Evolutionary conservation across 176 grass and related monocot species (phyloP).

Genomic region (Avena sativa): DNA sequence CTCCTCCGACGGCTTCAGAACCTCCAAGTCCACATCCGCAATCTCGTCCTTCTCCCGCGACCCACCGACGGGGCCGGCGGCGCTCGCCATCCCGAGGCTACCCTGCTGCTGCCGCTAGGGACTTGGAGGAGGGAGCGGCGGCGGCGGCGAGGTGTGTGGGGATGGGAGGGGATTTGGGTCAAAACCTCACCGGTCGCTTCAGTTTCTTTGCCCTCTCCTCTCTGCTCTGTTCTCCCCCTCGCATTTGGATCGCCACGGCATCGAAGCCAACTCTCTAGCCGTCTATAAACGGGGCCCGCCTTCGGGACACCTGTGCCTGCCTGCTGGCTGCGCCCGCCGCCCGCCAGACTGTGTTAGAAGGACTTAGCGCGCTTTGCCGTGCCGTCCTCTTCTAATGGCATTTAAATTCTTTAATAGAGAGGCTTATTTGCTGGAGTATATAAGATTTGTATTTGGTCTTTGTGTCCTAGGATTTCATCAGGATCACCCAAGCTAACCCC

Average conservation of each 20-base stretch:
- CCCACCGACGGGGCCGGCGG: constrained; percentile 17
- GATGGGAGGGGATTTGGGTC: constrained; percentile 15
- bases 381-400: too few species aligned
- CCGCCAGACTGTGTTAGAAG: too few species aligned
- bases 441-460: too few species aligned
- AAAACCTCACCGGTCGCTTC: constrained; percentile 35
- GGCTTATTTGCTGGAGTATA: too few species aligned
- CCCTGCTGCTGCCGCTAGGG: background rate
- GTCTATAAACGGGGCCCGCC: background rate
- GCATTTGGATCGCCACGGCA: constrained; percentile 20
- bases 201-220: background rate
- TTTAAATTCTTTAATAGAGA: too few species aligned
- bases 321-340: background rate
- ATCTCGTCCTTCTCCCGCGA: constrained; percentile 24
- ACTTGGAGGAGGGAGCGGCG: background rate
- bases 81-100: constrained; percentile 36
- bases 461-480: too few species aligned
- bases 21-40: constrained; percentile 25
- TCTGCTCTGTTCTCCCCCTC: background rate
- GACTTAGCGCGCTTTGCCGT: too few species aligned
- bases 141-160: background rate
- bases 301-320: background rate
- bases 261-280: background rate
- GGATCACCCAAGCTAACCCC: too few species aligned
- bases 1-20: background rate